These are phyloP conservation scores for Lenzites betulinus DNA, from an alignment of 768 basidiomycete genomes.

Conservation along the genomic window DNA sequence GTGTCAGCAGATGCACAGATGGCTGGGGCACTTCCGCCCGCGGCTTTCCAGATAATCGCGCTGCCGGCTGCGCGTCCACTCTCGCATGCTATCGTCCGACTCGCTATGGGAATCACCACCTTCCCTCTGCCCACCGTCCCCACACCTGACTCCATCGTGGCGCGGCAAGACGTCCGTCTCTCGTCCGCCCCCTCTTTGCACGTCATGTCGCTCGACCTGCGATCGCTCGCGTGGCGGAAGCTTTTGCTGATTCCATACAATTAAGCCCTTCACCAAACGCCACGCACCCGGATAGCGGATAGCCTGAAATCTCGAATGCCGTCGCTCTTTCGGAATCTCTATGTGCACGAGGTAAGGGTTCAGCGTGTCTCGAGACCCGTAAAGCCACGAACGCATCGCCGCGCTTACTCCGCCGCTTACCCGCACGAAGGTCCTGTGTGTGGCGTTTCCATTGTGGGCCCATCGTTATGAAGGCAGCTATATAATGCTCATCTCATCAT, in stretches of 20 bases:
- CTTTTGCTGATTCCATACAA: neutral
- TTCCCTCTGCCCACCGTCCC: conserved; percentile 18
- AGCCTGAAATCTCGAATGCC: too few species aligned
- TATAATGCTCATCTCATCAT: too few species aligned
- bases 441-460: too few species aligned
- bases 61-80: conserved; percentile 14
- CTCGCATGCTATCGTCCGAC: neutral
- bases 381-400: too few species aligned
- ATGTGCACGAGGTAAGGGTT: too few species aligned
- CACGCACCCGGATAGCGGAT: neutral
- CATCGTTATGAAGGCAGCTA: too few species aligned
- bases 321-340: too few species aligned
- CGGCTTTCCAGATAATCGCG: conserved; percentile 17
- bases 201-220: conserved; percentile 13
- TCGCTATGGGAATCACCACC: conserved; percentile 16
- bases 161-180: conserved; percentile 8
- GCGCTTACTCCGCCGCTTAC: too few species aligned
- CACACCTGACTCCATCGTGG: conserved; percentile 22
- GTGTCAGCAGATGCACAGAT: conserved; percentile 16
- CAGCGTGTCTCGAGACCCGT: too few species aligned
- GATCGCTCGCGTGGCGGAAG: neutral
- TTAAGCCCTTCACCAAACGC: neutral
- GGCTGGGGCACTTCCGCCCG: conserved; percentile 2
- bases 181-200: neutral
- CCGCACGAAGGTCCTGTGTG: too few species aligned